These are phyloP conservation scores for Annulohypoxylon truncatum DNA, from an alignment of 2,329 filamentous ascomycete genomes.

Conservation along the genomic window DNA sequence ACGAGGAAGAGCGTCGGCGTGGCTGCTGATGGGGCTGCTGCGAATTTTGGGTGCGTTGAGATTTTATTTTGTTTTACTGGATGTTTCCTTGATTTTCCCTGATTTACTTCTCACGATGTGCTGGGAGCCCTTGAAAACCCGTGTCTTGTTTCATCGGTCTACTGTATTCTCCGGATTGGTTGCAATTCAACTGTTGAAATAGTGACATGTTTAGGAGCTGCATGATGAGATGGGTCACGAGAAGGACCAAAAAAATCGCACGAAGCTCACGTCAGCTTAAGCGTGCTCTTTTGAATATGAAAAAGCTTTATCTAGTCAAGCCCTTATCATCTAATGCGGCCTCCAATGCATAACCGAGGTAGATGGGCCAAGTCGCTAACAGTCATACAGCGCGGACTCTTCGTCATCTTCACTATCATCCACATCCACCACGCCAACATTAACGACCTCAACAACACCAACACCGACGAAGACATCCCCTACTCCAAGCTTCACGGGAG, in stretches of 20 bases:
- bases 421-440: conserved; percentile 9
- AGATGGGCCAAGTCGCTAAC: conserved; percentile 9
- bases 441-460: conserved; percentile 15
- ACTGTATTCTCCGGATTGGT: not conserved
- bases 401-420: conserved; percentile 16
- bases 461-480: conserved; percentile 28
- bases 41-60: conserved; percentile 25
- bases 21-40: not conserved
- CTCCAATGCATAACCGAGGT: not conserved
- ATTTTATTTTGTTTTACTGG: not conserved
- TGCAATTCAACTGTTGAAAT: not conserved
- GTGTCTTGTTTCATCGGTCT: not conserved
- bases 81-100: not conserved
- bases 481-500: conserved; percentile 39
- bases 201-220: not conserved
- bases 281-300: conserved; percentile 1
- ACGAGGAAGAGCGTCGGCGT: conserved; percentile 20
- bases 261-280: conserved; percentile 14
- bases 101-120: not conserved
- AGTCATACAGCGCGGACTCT: conserved; percentile 1
- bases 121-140: not conserved
- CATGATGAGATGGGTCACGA: not conserved
- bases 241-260: not conserved
- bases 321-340: conserved; percentile 1
- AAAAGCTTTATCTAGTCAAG: not conserved